Conservation (phyloP, 2,329 filamentous ascomycete genomes). For the Calonectria montana region DNA sequence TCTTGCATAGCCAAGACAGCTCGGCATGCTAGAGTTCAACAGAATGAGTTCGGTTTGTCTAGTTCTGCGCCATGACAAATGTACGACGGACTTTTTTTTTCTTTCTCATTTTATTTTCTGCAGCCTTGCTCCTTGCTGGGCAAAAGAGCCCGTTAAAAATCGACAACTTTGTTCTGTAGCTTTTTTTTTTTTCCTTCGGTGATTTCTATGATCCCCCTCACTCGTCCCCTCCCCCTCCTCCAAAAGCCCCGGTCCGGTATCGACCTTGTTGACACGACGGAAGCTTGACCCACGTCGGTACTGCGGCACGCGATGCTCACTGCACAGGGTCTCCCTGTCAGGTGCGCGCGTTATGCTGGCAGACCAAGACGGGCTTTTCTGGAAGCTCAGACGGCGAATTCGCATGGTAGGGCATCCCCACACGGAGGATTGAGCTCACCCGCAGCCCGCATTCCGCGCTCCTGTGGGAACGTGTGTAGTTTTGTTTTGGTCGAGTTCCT, state of each 20-base stretch:
- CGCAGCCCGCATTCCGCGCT: background rate
- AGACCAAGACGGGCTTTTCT: slow-evolving; percentile 6
- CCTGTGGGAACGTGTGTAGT: background rate
- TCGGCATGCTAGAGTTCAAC: background rate
- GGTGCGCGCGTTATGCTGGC: slow-evolving; percentile 12
- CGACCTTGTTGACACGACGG: background rate
- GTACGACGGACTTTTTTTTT: background rate
- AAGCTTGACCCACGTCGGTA: slow-evolving; percentile 21
- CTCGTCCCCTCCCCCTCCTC: background rate
- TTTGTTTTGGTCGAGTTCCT: slow-evolving; percentile 14
- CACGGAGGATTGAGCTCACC: slow-evolving; percentile 4
- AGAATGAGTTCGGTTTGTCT: background rate
- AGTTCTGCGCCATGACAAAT: background rate
- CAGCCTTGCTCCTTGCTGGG: slow-evolving; percentile 7
- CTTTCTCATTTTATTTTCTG: background rate
- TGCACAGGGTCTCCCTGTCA: slow-evolving; percentile 12
- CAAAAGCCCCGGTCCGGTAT: slow-evolving; percentile 4
- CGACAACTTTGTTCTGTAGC: background rate
- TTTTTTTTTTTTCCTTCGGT: background rate
- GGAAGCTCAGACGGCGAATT: slow-evolving; percentile 1
- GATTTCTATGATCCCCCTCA: background rate
- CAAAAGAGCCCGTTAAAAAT: background rate
- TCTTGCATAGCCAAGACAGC: background rate
- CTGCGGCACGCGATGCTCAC: slow-evolving; percentile 19
- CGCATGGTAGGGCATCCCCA: slow-evolving; percentile 13